Evolutionary conservation across 805 yeast species (phyloP).

Genomic region (Candida nitratophila): DNA sequence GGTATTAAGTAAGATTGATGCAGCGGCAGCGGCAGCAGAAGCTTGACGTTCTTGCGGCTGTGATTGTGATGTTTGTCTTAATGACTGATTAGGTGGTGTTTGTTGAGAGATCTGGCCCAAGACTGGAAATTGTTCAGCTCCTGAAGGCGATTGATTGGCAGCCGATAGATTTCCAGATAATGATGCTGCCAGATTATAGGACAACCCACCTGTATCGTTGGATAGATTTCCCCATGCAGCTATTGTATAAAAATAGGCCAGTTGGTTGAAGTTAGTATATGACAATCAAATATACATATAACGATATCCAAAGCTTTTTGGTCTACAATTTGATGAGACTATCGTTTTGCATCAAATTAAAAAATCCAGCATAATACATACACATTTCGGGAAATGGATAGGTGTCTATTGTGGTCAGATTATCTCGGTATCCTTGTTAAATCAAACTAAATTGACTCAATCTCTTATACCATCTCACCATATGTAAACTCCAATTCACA

Average conservation of each 20-base stretch:
- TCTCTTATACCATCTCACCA: no score
- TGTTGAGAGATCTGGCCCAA: conserved; percentile 10
- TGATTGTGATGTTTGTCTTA: neutral
- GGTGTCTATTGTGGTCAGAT: no score
- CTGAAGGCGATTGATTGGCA: neutral
- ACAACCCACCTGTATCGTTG: conserved; percentile 4
- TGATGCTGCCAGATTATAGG: conserved; percentile 1
- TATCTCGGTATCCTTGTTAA: no score
- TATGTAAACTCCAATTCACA: no score
- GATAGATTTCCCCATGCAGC: conserved; percentile 19
- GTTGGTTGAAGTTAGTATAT: no score
- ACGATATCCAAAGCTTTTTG: no score
- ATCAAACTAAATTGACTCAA: no score
- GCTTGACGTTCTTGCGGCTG: conserved; percentile 1
- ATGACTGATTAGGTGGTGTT: neutral
- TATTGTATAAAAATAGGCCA: neutral
- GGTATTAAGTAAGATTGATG: conserved; percentile 3
- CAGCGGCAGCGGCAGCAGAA: conserved; percentile 3
- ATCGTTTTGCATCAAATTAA: neutral
- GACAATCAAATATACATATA: no score
- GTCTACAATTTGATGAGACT: no score
- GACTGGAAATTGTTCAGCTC: conserved; percentile 21
- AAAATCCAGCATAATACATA: conserved; percentile 1
- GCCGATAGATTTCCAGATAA: neutral
- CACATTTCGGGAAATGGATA: conserved; percentile 1